Percentiles rank a stretch among this genome's conserved stretches.
phyloP scores from a whole-genome alignment of 2,329 filamentous ascomycete genomes.

The Hortaea werneckii region DNA sequence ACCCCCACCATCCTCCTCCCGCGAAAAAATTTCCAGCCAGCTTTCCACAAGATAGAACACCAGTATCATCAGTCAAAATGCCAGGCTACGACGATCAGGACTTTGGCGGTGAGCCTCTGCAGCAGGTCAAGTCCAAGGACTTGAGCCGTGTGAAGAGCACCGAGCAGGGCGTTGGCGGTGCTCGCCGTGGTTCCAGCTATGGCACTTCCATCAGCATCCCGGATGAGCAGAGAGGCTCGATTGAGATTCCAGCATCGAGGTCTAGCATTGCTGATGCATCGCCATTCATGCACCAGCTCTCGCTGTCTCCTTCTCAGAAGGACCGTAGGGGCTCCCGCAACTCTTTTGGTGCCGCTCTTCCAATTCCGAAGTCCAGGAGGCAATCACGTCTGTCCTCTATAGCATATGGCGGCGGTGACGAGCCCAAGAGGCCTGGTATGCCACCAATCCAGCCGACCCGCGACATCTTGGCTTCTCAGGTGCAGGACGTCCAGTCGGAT shows the following conservation, averaged over 20 bases:
- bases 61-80: conserved; percentile 37
- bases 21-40: no score
- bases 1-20: no score
- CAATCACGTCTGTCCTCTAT: conserved; percentile 58
- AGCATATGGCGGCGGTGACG: conserved; percentile 36
- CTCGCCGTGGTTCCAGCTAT: conserved; percentile 18
- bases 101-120: conserved; percentile 28
- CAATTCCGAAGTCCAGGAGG: conserved; percentile 61
- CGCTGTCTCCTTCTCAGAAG: conserved; percentile 55
- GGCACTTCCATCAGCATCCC: conserved; percentile 33
- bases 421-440: conserved; percentile 45
- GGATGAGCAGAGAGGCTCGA: conserved; percentile 39
- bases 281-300: conserved; percentile 64
- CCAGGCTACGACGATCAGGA: conserved; percentile 50
- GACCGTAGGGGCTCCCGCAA: conserved; percentile 61
- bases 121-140: conserved; percentile 8
- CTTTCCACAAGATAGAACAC: background rate
- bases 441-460: conserved; percentile 51
- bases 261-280: conserved; percentile 58
- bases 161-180: conserved; percentile 13
- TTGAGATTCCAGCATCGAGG: conserved; percentile 60
- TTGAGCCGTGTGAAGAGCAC: conserved; percentile 14
- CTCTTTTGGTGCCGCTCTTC: conserved; percentile 63
- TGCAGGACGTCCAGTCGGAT: conserved; percentile 56
- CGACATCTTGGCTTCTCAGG: conserved; percentile 58